Evolutionary conservation across 495 filamentous ascomycete species (phyloP), one percentile per base, ranked within the genome.

Genomic region (Aspergillus carlsbadensis): DNA sequence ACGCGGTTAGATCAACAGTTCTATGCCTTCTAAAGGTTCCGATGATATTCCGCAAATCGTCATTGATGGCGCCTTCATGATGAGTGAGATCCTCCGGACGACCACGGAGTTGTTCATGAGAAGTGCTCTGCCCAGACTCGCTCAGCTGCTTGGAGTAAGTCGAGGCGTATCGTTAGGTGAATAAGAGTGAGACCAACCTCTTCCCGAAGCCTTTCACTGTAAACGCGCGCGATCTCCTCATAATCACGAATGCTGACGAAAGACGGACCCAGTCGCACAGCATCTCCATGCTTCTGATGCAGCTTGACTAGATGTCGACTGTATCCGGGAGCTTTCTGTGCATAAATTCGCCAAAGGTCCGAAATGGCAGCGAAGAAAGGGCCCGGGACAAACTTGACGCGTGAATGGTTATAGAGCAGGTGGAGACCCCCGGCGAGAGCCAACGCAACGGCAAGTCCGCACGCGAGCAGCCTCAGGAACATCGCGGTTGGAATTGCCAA

Each of bases 181-280:
- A 7, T 10, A 41, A n/a, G 49, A 11, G 42, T 14, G 10, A 29
- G 13, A 49, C 50, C 15, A 18, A 56, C 34, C 33, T 60, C 52
- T 15, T 52, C 22, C 6, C 7, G 6, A 0, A 56, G 11, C 22
- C 6, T n/a, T 1, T 5, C 36, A 31, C 18, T 42, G 24, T 55
- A 51, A 8, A 56, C 26, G 7, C 42, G 24, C 11, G 57, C 58
- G 42, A 81, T 77, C 0, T 64, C 76, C 14, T 67, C 70, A 0
- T 46, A 58, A 34, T 77, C 76, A 33, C 75, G 64, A 8, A 85
- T 72, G 47, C 78, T 84, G 10, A 87, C 66, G 26, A 73, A 71
- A 33, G 80, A 75, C 1, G 84, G 83, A 0, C 83, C 84, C 10
- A 86, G 65, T 1, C 83, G 76, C 22, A 88, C 84, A 1, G 79